phyloP scores from a whole-genome alignment of 1,139 yeast genomes.

The Candida sojae region DNA sequence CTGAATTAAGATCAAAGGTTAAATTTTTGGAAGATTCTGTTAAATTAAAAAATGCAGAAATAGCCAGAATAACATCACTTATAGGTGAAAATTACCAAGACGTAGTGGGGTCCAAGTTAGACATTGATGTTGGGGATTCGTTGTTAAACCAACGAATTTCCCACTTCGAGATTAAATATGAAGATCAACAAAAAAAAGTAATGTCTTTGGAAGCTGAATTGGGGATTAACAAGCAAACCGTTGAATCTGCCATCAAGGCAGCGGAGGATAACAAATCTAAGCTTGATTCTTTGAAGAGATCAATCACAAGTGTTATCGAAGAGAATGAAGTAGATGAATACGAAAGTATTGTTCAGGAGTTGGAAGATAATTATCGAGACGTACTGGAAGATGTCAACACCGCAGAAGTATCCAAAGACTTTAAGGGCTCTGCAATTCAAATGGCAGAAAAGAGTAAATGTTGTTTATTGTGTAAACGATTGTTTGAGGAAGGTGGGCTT shows the following conservation, averaged over 20 bases:
- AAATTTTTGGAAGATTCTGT: slow-evolving; percentile 43
- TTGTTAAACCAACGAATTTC: slow-evolving; percentile 18
- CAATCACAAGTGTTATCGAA: slow-evolving; percentile 30
- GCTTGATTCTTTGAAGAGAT: slow-evolving; percentile 17
- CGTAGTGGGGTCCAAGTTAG: slow-evolving; percentile 22
- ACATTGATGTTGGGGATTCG: slow-evolving; percentile 22
- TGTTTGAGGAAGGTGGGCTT: slow-evolving; percentile 49
- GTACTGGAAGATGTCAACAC: slow-evolving; percentile 65
- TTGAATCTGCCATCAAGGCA: slow-evolving; percentile 9
- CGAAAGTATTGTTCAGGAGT: slow-evolving; percentile 49
- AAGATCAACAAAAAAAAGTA: slow-evolving; percentile 12
- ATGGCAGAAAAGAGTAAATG: slow-evolving; percentile 55
- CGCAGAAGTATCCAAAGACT: slow-evolving; percentile 63
- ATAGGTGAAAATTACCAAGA: slow-evolving; percentile 9
- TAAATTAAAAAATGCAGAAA: slow-evolving; percentile 24
- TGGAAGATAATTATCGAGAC: slow-evolving; percentile 60
- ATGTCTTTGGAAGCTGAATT: slow-evolving; percentile 12
- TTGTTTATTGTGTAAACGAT: slow-evolving; percentile 68
- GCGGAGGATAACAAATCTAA: slow-evolving; percentile 18
- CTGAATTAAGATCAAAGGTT: slow-evolving; percentile 58
- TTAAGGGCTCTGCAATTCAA: slow-evolving; percentile 63
- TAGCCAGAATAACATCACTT: slow-evolving; percentile 12
- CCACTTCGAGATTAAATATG: slow-evolving; percentile 11
- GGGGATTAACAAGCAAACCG: slow-evolving; percentile 10
- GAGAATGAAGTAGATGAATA: slow-evolving; percentile 54